Conservation (phyloP, 2,329 filamentous ascomycete species). For the Boeremia exigua region DNA sequence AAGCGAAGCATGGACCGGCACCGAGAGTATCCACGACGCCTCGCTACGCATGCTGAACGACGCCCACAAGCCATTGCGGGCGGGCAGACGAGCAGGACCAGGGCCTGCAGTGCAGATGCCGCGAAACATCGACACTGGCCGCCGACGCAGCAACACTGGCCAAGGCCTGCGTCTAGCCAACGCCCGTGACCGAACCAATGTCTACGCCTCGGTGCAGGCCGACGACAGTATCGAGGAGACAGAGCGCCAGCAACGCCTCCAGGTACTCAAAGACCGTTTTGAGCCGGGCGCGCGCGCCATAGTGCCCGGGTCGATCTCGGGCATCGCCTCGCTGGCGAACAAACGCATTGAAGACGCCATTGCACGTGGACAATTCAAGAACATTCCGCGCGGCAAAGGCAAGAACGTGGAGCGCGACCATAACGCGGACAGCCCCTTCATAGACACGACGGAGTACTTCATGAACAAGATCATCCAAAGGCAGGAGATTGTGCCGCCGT, state of each 20-base stretch:
- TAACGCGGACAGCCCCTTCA: constrained; percentile 83
- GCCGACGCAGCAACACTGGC: constrained; percentile 48
- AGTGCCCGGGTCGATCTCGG: constrained; percentile 78
- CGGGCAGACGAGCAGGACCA: constrained; percentile 25
- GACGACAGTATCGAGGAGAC: constrained; percentile 67
- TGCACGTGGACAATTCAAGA: constrained; percentile 84
- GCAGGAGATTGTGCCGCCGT: constrained; percentile 93
- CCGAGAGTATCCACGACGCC: constrained; percentile 75
- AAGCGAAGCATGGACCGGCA: constrained; percentile 77
- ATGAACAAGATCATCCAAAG: constrained; percentile 99
- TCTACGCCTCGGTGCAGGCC: constrained; percentile 59
- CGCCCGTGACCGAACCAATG: constrained; percentile 64
- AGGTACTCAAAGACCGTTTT: constrained; percentile 82
- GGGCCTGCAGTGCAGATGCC: constrained; percentile 33
- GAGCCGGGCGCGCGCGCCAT: constrained; percentile 72
- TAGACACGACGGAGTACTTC: constrained; percentile 96
- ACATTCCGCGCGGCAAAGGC: constrained; percentile 73
- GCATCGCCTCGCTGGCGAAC: constrained; percentile 83
- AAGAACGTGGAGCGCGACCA: constrained; percentile 81
- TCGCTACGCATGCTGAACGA: constrained; percentile 79
- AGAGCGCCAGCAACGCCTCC: constrained; percentile 74
- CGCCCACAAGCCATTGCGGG: constrained; percentile 60
- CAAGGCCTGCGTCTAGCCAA: constrained; percentile 57
- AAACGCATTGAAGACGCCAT: constrained; percentile 94
- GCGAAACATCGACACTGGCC: constrained; percentile 41